A percentile compares a stretch with the other conserved stretches of the same genome.
Evolutionary conservation across 768 basidiomycete species (phyloP).

Genomic region (Gloeophyllum trabeum): DNA sequence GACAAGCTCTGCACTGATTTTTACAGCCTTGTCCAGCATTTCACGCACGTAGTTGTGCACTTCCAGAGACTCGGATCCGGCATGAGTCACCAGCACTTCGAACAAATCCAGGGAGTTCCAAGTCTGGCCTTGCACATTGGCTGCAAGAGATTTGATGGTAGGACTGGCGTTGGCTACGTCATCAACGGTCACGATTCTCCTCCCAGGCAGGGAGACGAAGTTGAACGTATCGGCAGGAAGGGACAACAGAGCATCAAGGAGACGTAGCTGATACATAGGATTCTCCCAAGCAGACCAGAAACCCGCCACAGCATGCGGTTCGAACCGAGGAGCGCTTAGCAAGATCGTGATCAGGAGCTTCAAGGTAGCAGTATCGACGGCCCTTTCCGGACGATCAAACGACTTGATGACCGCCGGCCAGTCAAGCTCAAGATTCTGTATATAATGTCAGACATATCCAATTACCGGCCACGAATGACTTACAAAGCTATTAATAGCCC

Average conservation of each 20-base stretch:
- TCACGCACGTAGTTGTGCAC: constrained; percentile 73
- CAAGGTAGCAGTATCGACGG: constrained; percentile 81
- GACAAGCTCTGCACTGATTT: constrained; percentile 88
- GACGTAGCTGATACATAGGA: constrained; percentile 71
- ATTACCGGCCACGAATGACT: constrained; percentile 18
- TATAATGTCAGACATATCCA: neutral
- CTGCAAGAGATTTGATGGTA: constrained; percentile 85
- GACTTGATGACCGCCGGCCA: constrained; percentile 79
- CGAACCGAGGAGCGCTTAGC: constrained; percentile 65
- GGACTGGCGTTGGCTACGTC: constrained; percentile 79
- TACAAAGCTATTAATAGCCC: constrained; percentile 66
- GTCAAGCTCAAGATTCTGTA: constrained; percentile 53
- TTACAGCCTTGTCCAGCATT: constrained; percentile 88
- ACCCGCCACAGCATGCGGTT: constrained; percentile 70
- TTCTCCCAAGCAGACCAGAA: constrained; percentile 87
- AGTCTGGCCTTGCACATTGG: constrained; percentile 82
- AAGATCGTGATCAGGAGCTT: constrained; percentile 86
- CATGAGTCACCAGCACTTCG: constrained; percentile 73
- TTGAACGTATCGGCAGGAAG: constrained; percentile 88
- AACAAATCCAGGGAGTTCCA: constrained; percentile 95
- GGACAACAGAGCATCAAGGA: constrained; percentile 82
- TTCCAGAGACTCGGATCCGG: constrained; percentile 60
- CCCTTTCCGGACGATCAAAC: constrained; percentile 79
- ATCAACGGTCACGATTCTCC: constrained; percentile 77
- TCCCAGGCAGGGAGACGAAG: constrained; percentile 80